Evolutionary conservation across 768 basidiomycete genomes (phyloP).

Genomic region (Gautieria morchelliformis): DNA sequence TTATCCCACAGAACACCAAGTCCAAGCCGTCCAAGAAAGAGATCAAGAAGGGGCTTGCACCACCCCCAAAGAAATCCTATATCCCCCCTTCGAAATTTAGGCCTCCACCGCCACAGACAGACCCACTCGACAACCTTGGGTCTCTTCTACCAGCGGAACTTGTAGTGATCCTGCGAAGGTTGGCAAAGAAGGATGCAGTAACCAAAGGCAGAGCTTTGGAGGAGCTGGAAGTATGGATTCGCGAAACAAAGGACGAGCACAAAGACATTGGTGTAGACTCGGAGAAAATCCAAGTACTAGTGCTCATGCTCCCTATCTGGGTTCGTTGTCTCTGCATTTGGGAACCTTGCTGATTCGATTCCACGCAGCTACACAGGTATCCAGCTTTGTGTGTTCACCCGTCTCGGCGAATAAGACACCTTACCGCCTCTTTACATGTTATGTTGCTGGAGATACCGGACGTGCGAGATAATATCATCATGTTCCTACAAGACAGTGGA

Average conservation of each 20-base stretch:
- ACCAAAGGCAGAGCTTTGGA: constrained; percentile 82
- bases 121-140: constrained; percentile 82
- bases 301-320: constrained; percentile 82
- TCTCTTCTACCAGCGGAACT: constrained; percentile 71
- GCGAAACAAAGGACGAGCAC: constrained; percentile 34
- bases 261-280: constrained; percentile 33
- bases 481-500: constrained; percentile 39
- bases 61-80: constrained; percentile 73
- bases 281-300: constrained; percentile 26
- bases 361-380: constrained; percentile 69
- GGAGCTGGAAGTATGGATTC: constrained; percentile 69
- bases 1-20: constrained; percentile 18
- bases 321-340: constrained; percentile 37
- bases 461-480: constrained; percentile 36
- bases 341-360: background rate
- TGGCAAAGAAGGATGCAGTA: constrained; percentile 84
- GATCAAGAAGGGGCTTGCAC: constrained; percentile 34
- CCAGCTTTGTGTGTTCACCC: constrained; percentile 74
- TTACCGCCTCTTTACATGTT: constrained; percentile 51
- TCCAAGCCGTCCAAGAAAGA: constrained; percentile 44
- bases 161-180: constrained; percentile 65
- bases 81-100: constrained; percentile 66
- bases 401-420: constrained; percentile 60
- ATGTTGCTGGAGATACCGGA: constrained; percentile 49
- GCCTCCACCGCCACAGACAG: constrained; percentile 60